phyloP scores from a whole-genome alignment of 2,329 filamentous ascomycete genomes.

The Fusarium setosum region DNA sequence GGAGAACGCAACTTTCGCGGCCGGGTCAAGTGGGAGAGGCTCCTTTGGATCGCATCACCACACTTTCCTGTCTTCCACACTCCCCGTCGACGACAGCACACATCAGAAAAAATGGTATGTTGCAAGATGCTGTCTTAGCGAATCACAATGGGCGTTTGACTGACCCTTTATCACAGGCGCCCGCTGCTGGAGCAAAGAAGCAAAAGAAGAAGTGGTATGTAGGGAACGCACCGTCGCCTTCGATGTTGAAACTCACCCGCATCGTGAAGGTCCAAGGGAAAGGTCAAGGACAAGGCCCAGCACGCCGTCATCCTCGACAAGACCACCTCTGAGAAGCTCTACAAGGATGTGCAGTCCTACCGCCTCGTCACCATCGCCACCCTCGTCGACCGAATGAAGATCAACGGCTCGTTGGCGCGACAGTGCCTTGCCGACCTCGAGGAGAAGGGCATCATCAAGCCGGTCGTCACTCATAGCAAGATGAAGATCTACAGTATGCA shows the following conservation, averaged over 20 bases:
- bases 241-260: constrained; percentile 32
- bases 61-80: constrained; percentile 49
- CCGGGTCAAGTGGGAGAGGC: constrained; percentile 43
- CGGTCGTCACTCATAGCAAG: constrained; percentile 95
- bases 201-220: constrained; percentile 63
- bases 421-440: constrained; percentile 91
- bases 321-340: constrained; percentile 95
- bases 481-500: constrained; percentile 96
- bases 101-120: constrained; percentile 59
- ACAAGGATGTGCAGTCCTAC: constrained; percentile 99
- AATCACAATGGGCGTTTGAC: constrained; percentile 27
- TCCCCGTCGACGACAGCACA: constrained; percentile 54
- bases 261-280: constrained; percentile 55
- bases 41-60: constrained; percentile 42
- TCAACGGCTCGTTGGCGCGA: constrained; percentile 97
- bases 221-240: constrained; percentile 23
- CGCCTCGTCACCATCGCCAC: constrained; percentile 98
- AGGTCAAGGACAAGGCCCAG: constrained; percentile 99
- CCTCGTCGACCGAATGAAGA: constrained; percentile 99
- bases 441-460: constrained; percentile 99
- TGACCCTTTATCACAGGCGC: constrained; percentile 49
- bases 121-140: constrained; percentile 16
- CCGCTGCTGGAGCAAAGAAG: constrained; percentile 61
- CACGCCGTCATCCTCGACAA: constrained; percentile 99
- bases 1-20: constrained; percentile 7